Evolutionary conservation across 352 stramenopile genomes (phyloP).

Genomic region (Blastocystis sp.): DNA sequence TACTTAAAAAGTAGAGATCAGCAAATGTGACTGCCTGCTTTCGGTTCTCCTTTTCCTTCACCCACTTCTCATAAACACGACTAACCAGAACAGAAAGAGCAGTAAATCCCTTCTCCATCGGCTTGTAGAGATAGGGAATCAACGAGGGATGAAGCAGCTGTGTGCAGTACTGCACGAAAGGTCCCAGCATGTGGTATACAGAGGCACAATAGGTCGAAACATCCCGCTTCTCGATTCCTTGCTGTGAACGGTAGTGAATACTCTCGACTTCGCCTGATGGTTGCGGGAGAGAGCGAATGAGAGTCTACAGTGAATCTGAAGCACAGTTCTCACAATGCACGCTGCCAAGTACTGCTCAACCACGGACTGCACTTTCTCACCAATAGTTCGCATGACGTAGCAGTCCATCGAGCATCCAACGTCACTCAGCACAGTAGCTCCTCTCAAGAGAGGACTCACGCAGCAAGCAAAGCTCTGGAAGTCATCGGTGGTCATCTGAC

Average conservation of each 20-base stretch:
- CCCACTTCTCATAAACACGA: not conserved
- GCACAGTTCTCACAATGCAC: not conserved
- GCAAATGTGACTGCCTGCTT: not conserved
- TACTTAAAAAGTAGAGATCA: conserved; percentile 29
- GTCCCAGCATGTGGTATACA: not conserved
- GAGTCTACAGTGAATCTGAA: not conserved
- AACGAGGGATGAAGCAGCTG: not conserved
- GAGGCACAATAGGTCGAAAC: not conserved
- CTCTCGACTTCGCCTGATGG: not conserved
- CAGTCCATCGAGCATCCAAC: conserved; percentile 22
- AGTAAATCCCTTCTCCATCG: conserved; percentile 8
- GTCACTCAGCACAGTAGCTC: not conserved
- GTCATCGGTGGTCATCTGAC: not conserved
- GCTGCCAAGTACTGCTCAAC: not conserved
- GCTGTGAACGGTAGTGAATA: not conserved
- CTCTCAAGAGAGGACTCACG: not conserved
- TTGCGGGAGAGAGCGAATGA: not conserved
- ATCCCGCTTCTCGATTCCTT: conserved; percentile 29
- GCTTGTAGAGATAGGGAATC: not conserved
- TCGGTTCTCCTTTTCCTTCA: not conserved
- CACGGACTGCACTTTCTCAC: not conserved
- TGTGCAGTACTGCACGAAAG: not conserved
- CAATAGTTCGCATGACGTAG: conserved; percentile 4
- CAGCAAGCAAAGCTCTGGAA: conserved; percentile 8
- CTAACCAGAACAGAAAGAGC: not conserved